Conservation (phyloP, 768 basidiomycete genomes). For the Russula olivacea region DNA sequence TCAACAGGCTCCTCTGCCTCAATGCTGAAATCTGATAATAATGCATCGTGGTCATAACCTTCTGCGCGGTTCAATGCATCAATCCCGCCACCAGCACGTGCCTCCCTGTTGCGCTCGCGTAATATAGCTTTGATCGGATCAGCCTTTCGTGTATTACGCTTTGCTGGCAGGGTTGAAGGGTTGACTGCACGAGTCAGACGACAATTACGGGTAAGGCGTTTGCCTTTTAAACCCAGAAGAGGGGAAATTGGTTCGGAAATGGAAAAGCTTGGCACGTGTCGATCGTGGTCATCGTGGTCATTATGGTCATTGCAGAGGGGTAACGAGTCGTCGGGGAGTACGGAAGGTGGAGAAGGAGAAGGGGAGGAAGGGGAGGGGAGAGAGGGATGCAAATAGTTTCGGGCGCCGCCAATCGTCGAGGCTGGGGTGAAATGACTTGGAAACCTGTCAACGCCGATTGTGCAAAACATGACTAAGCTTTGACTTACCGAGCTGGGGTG, state of each 20-base stretch:
- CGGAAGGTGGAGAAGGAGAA: not conserved
- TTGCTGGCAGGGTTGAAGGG: not conserved
- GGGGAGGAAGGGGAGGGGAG: constrained; percentile 14
- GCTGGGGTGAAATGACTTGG: not conserved
- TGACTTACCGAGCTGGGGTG: constrained; percentile 1
- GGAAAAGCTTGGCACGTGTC: not conserved
- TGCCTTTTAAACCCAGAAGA: not conserved
- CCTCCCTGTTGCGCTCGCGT: constrained; percentile 20
- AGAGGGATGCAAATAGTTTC: not conserved
- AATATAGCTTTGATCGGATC: constrained; percentile 22
- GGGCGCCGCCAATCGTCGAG: not conserved
- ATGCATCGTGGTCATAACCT: constrained; percentile 12
- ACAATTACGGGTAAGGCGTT: not conserved
- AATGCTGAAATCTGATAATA: constrained; percentile 14
- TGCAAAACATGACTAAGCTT: not conserved
- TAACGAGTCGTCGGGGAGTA: not conserved
- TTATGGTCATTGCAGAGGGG: not conserved
- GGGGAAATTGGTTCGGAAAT: not conserved
- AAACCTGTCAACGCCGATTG: not conserved
- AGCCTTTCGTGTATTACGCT: not conserved
- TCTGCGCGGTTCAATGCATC: constrained; percentile 21
- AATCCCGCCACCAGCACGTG: constrained; percentile 17
- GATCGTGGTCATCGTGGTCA: not conserved
- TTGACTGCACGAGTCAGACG: not conserved
- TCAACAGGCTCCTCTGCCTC: constrained; percentile 11